Conservation (phyloP, 2,329 filamentous ascomycete species). For the Elsinoe ampelina region DNA sequence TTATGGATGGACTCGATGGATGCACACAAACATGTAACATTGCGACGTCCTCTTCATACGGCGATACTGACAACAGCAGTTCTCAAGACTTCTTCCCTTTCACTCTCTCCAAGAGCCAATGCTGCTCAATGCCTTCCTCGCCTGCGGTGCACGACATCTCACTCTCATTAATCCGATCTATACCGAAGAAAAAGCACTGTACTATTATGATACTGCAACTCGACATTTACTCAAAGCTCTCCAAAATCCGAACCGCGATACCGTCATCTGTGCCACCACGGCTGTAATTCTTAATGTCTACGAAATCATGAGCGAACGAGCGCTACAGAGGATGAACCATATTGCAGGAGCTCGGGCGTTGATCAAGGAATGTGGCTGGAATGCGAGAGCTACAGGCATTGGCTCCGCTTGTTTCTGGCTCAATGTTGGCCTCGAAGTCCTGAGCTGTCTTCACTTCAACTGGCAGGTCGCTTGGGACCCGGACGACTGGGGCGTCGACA, state of each 20-base stretch:
- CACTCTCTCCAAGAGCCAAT: slow-evolving; percentile 74
- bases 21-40: slow-evolving; percentile 59
- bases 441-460: slow-evolving; percentile 78
- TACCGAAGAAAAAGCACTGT: slow-evolving; percentile 65
- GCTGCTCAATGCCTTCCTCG: slow-evolving; percentile 79
- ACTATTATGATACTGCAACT: slow-evolving; percentile 81
- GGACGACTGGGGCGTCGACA: slow-evolving; percentile 79
- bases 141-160: slow-evolving; percentile 77
- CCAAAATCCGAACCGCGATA: slow-evolving; percentile 77
- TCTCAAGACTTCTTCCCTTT: slow-evolving; percentile 74
- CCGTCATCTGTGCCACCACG: slow-evolving; percentile 73
- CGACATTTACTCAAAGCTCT: slow-evolving; percentile 65
- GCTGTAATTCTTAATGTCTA: slow-evolving; percentile 87
- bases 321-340: slow-evolving; percentile 76
- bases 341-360: slow-evolving; percentile 75
- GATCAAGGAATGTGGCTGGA: slow-evolving; percentile 86
- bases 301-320: slow-evolving; percentile 80
- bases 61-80: slow-evolving; percentile 35
- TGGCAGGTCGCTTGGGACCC: slow-evolving; percentile 84
- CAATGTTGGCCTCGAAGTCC: slow-evolving; percentile 81
- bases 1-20: slow-evolving; percentile 94
- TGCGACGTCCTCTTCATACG: background rate
- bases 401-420: slow-evolving; percentile 91
- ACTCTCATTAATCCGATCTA: slow-evolving; percentile 61
- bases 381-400: slow-evolving; percentile 66